Evolutionary conservation across 1,139 yeast genomes (phyloP), one percentile per base, ranked within the genome.

Genomic region (Scheffersomyces parashehatae): DNA sequence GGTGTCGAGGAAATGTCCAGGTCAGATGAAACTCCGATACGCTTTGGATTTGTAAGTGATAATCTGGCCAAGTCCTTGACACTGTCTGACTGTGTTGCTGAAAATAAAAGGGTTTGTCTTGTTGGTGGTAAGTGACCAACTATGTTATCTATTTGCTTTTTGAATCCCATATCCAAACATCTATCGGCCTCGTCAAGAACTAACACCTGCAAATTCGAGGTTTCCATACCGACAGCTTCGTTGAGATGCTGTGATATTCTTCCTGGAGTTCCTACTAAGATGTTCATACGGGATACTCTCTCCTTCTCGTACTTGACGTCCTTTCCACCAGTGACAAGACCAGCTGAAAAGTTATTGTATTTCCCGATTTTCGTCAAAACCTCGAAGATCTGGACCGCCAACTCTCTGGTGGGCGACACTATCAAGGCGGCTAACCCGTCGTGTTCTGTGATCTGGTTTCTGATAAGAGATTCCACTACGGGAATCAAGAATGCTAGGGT

Each of bases 121-220:
- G 84, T 77, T 11, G 86, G 79, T 1, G 98, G 97, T 47, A 93
- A 70, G 60, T 88, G 95, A 38, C 83, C 81, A 26, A 93, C 70
- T 44, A 93, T 93, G 39, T 85, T 86, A 64, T 95, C 98, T 44
- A 93, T 68, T 37, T 96, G 89, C 57, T 83, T 83, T 60, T 85
- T 86, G 74, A 93, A 93, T 6, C 99, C 99, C 97, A 93, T 89
- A 65, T 93, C 99, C 53, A 93, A 71, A 59, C 95, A 89, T 54
- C 99, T 75, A 62, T 93, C 99, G 0, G 99, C 99, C 66, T 93
- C 99, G 64, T 93, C 99, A 43, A 93, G 68, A 0, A 93, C 95
- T 40, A 93, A 69, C 54, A 86, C 79, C 63, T 91, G 96, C 47
- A 93, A 67, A 58, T 89, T 90, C 16, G 85, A 73, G 6, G 88